Evolutionary conservation across 768 basidiomycete genomes (phyloP).

Genomic region (Termitomyces sp.): DNA sequence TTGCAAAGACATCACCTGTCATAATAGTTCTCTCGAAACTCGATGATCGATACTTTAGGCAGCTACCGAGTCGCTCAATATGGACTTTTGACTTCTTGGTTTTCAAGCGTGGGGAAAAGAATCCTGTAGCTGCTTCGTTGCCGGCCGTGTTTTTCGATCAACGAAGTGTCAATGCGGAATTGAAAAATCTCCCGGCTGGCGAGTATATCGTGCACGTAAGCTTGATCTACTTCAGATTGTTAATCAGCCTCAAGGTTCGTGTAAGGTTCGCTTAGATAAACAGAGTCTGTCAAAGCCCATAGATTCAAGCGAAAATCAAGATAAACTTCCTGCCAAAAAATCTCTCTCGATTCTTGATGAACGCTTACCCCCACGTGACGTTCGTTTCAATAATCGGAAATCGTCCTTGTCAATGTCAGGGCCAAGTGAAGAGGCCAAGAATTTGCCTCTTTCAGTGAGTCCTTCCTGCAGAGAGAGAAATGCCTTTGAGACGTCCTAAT

Average conservation of each 20-base stretch:
- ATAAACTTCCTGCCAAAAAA: not conserved
- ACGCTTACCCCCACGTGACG: not conserved
- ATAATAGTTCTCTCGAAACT: slow-evolving; percentile 46
- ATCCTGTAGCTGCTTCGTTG: slow-evolving; percentile 30
- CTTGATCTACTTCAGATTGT: not conserved
- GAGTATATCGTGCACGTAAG: slow-evolving; percentile 40
- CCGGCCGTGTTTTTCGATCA: slow-evolving; percentile 20
- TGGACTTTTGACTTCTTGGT: slow-evolving; percentile 49
- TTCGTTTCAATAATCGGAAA: not conserved
- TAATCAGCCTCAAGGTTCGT: not conserved
- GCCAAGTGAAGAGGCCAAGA: not conserved
- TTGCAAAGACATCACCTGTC: slow-evolving; percentile 33
- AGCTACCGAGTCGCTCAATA: slow-evolving; percentile 29
- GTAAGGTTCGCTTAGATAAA: slow-evolving; percentile 14
- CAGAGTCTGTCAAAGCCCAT: not conserved
- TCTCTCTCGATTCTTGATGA: not conserved
- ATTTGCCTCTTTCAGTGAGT: not conserved
- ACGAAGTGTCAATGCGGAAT: slow-evolving; percentile 37
- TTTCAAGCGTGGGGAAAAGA: slow-evolving; percentile 38
- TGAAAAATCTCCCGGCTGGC: slow-evolving; percentile 33
- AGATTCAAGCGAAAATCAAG: not conserved
- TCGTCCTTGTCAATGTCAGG: not conserved
- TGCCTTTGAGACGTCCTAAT: not conserved
- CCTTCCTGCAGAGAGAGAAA: too few relatives aligned
- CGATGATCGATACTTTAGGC: slow-evolving; percentile 42